Evolutionary conservation across 169 alveolate genomes (phyloP), one percentile per base, ranked within the genome.

Genomic region (Plasmodium inui): DNA sequence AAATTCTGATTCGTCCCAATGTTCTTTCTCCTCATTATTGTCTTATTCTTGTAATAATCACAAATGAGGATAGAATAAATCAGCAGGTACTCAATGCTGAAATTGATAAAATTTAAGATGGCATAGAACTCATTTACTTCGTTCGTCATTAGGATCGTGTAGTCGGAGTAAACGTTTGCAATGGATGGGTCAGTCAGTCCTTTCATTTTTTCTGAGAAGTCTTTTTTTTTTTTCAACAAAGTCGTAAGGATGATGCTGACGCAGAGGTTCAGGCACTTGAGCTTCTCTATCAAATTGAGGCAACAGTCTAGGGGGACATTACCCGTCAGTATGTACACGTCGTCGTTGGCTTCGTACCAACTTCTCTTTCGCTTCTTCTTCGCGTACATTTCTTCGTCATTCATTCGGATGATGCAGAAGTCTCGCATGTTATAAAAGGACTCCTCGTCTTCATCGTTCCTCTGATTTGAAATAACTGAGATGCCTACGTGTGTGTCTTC

Each of bases 301-400:
- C 95, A 91, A 82, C 91, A 91, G 83, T 91, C 95, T 41, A 91
- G 39, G 3, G 95, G 95, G 1, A 91, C 61, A 46, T 81, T 82
- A 0, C 95, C 95, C 4, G 8, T 91, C n/a, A 91, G 61, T 26
- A 91, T 71, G 12, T 57, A 39, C 34, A 82, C 30, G 1, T 12
- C 71, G 10, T 91, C 92, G 44, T 32, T 72, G 2, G 37, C 57
- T 82, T 91, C 95, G 53, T 46, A 91, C 74, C 83, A 30, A n/a
- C 14, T 82, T 70, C 95, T 70, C 19, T 70, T 91, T 19, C 95
- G 3, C 78, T 85, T 85, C 57, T 41, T 72, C 39, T 53, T 73
- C 32, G 50, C 3, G 53, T 57, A 30, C 12, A 30, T 61, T 34
- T 82, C 44, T 79, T 89, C 61, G 34, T 89, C 94, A 12, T 71